These are phyloP conservation scores for Penicillium sp. DNA, from an alignment of 2,329 filamentous ascomycete genomes.

Conservation along the genomic window DNA sequence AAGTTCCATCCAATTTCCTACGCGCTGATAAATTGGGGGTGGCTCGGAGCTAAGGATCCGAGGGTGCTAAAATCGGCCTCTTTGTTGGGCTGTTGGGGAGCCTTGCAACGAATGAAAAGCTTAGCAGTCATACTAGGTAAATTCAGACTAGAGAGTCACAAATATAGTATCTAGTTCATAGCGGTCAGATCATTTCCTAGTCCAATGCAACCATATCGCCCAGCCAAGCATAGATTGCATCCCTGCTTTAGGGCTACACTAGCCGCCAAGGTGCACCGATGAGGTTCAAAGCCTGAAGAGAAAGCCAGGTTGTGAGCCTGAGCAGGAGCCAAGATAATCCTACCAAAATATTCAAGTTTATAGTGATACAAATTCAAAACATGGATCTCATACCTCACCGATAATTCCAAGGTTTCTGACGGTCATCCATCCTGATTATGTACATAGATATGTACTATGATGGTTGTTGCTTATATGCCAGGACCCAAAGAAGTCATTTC, in stretches of 20 bases:
- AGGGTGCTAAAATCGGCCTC: conserved; percentile 12
- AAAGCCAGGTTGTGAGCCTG: background rate
- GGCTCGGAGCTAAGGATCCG: background rate
- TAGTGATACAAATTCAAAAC: background rate
- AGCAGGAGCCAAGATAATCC: background rate
- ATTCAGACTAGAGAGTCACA: background rate
- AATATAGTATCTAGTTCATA: background rate
- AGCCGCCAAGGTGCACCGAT: conserved; percentile 6
- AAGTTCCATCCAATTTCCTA: background rate
- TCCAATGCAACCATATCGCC: conserved; percentile 5
- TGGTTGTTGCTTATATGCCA: background rate
- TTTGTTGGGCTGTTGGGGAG: conserved; percentile 15
- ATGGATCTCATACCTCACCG: background rate
- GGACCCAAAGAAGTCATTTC: background rate
- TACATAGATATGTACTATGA: background rate
- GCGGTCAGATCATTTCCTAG: background rate
- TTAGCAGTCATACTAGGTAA: background rate
- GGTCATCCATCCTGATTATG: no score
- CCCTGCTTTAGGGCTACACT: conserved; percentile 6
- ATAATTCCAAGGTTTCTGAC: background rate
- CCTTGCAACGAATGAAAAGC: conserved; percentile 3
- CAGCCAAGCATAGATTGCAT: background rate
- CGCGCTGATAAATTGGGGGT: background rate
- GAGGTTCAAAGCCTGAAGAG: background rate
- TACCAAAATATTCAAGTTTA: background rate